Evolutionary conservation across 139 green algal species (phyloP).

Genomic region (Picochlorum sp.): DNA sequence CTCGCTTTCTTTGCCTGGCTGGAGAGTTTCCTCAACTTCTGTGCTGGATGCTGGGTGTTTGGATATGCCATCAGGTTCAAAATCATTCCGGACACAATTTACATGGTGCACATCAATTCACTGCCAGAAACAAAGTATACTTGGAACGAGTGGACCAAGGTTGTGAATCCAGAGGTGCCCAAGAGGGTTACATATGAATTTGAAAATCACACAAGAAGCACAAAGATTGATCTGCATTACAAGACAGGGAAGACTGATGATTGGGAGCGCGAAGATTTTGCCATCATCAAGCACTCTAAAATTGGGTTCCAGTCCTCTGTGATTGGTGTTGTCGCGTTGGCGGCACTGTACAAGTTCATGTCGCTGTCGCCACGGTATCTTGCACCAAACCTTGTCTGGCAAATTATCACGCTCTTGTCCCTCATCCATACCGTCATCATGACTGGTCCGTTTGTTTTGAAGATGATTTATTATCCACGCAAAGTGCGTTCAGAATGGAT

Average conservation of each 20-base stretch:
- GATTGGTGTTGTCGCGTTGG: conserved; percentile 27
- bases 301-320: conserved; percentile 34
- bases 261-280: conserved; percentile 36
- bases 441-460: conserved; percentile 27
- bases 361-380: not conserved
- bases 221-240: conserved; percentile 38
- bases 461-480: conserved; percentile 36
- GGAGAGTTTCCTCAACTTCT: conserved; percentile 43
- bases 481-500: conserved; percentile 36
- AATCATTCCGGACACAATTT: conserved; percentile 30
- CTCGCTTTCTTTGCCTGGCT: conserved; percentile 21
- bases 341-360: conserved; percentile 27
- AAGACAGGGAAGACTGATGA: conserved; percentile 45
- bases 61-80: conserved; percentile 27
- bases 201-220: conserved; percentile 6
- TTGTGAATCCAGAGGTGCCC: conserved; percentile 15
- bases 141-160: conserved; percentile 26
- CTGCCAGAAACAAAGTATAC: conserved; percentile 31
- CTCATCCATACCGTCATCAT: conserved; percentile 27
- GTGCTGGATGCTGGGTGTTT: conserved; percentile 41
- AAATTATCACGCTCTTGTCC: conserved; percentile 25
- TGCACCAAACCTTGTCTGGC: conserved; percentile 18
- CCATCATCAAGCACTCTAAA: conserved; percentile 44
- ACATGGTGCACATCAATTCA: conserved; percentile 36
- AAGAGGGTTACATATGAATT: conserved; percentile 8